Evolutionary conservation across 345 rosid genomes (phyloP).

Genomic region (Melastoma malabathricum): DNA sequence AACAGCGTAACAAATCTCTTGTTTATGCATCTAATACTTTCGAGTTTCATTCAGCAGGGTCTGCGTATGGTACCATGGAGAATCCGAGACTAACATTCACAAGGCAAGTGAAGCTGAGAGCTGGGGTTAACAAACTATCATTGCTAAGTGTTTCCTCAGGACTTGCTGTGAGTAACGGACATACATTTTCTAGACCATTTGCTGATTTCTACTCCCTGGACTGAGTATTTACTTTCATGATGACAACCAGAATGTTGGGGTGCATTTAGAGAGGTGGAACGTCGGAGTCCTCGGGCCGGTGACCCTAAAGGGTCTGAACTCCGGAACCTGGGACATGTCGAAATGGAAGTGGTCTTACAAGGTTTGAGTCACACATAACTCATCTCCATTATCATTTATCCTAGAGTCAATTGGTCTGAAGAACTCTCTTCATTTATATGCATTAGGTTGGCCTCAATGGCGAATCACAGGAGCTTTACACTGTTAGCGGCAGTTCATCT

Average conservation of each 20-base stretch:
- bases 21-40: too few relatives aligned
- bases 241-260: constrained; percentile 12
- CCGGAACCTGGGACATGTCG: constrained; percentile 12
- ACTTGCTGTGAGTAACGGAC: constrained; percentile 23
- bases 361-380: not conserved
- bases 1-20: too few relatives aligned
- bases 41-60: not conserved
- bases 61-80: constrained; percentile 7
- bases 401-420: not conserved
- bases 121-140: constrained; percentile 27
- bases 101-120: constrained; percentile 11
- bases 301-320: constrained; percentile 11
- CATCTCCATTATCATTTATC: not conserved
- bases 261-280: constrained; percentile 14
- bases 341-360: constrained; percentile 15
- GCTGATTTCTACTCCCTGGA: too few relatives aligned
- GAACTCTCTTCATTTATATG: not conserved
- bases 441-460: constrained; percentile 29
- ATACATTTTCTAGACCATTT: too few relatives aligned
- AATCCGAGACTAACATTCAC: constrained; percentile 9
- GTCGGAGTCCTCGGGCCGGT: constrained; percentile 15
- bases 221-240: not conserved
- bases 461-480: constrained; percentile 24
- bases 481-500: constrained; percentile 10
- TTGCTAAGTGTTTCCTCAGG: constrained; percentile 39